These are phyloP conservation scores for Alternaria infectoria DNA, from an alignment of 2,329 filamentous ascomycete species.

Conservation along the genomic window DNA sequence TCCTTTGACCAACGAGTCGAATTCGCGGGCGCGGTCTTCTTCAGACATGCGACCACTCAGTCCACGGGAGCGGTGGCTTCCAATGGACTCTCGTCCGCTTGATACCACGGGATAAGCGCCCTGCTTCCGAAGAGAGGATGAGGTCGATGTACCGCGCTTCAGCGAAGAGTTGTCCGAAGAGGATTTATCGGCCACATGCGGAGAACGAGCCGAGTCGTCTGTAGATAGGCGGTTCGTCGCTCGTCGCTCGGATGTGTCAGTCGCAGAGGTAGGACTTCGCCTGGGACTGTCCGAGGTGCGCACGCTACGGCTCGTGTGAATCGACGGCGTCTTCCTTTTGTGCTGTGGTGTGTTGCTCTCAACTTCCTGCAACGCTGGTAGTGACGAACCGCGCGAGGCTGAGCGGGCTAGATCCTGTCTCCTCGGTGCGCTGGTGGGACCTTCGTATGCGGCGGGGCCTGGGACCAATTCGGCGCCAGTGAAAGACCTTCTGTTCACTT, in stretches of 20 bases:
- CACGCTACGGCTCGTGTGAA: constrained; percentile 14
- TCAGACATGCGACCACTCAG: constrained; percentile 45
- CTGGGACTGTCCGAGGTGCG: constrained; percentile 20
- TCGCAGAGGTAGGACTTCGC: constrained; percentile 21
- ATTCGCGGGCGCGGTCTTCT: constrained; percentile 51
- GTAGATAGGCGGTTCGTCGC: constrained; percentile 26
- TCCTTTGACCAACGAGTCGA: constrained; percentile 56
- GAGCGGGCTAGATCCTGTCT: constrained; percentile 28
- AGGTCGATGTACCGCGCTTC: constrained; percentile 41
- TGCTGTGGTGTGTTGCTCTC: constrained; percentile 20
- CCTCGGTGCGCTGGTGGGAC: constrained; percentile 22
- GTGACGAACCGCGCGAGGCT: constrained; percentile 28
- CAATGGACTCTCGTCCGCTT: constrained; percentile 42
- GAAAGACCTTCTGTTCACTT: constrained; percentile 20
- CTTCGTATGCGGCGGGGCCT: constrained; percentile 6
- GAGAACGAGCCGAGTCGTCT: constrained; percentile 32
- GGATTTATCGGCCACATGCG: constrained; percentile 22
- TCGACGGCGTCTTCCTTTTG: constrained; percentile 11
- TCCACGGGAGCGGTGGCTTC: constrained; percentile 37
- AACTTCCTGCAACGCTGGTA: constrained; percentile 40
- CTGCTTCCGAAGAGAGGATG: constrained; percentile 39
- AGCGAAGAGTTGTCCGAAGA: constrained; percentile 38
- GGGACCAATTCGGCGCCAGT: constrained; percentile 8
- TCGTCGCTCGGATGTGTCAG: constrained; percentile 22
- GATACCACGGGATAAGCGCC: constrained; percentile 40